These are phyloP conservation scores for Didymella segeticola DNA, from an alignment of 2,329 filamentous ascomycete genomes.

Conservation along the genomic window DNA sequence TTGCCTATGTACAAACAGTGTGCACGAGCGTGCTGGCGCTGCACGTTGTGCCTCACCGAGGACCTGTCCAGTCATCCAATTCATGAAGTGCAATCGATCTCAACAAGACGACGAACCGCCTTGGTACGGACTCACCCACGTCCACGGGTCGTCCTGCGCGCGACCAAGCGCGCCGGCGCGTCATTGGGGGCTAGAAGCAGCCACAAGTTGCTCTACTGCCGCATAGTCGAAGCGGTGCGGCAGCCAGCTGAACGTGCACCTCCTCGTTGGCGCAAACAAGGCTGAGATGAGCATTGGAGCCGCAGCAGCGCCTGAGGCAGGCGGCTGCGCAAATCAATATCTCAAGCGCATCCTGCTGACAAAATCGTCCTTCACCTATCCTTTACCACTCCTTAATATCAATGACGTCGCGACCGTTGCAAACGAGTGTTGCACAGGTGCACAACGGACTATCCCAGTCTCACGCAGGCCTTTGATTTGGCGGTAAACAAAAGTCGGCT, in stretches of 20 bases:
- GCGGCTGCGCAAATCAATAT: background rate
- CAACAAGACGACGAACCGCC: background rate
- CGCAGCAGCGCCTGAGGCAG: slow-evolving; percentile 6
- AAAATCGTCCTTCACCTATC: background rate
- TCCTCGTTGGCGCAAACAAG: background rate
- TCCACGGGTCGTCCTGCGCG: background rate
- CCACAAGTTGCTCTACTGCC: slow-evolving; percentile 6
- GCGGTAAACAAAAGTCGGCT: slow-evolving; percentile 12
- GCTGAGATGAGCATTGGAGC: slow-evolving; percentile 13
- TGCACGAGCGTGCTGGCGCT: background rate
- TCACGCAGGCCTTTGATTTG: background rate
- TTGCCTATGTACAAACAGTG: slow-evolving; percentile 1
- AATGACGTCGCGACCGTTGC: slow-evolving; percentile 7
- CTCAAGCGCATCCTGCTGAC: background rate
- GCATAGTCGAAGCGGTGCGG: slow-evolving; percentile 3
- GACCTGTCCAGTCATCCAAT: background rate
- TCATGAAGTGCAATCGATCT: background rate
- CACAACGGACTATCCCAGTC: slow-evolving; percentile 6
- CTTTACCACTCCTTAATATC: background rate
- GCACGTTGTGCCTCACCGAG: background rate
- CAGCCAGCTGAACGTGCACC: slow-evolving; percentile 13
- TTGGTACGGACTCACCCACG: background rate
- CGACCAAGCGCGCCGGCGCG: background rate
- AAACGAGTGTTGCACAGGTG: slow-evolving; percentile 3
- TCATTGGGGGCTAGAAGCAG: slow-evolving; percentile 6